Percentiles rank a stretch among this genome's conserved stretches.
Conservation (phyloP, 768 basidiomycete genomes). For the Boletellus emodensis region DNA sequence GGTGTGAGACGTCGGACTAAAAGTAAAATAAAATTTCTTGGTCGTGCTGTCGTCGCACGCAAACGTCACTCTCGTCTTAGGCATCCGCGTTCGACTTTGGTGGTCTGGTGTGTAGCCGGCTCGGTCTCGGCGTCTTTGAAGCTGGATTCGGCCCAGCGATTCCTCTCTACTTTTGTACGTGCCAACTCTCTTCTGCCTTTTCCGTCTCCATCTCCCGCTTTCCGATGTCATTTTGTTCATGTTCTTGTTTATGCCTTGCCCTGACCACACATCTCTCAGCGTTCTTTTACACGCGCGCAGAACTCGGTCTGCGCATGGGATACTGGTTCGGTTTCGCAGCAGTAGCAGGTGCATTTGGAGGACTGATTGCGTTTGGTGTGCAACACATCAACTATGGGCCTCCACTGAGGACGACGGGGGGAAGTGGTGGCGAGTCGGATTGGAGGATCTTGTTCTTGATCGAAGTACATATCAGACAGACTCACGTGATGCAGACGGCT, state of each 20-base stretch:
- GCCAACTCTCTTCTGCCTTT: not conserved
- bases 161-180: slow-evolving; percentile 73
- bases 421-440: slow-evolving; percentile 29
- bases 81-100: slow-evolving; percentile 57
- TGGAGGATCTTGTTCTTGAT: slow-evolving; percentile 58
- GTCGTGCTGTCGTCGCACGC: no score
- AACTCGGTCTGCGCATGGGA: slow-evolving; percentile 73
- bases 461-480: slow-evolving; percentile 42
- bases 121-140: slow-evolving; percentile 74
- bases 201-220: not conserved
- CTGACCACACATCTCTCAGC: slow-evolving; percentile 37
- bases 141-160: slow-evolving; percentile 75
- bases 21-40: not conserved
- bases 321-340: slow-evolving; percentile 86
- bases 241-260: no score
- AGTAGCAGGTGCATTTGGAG: slow-evolving; percentile 80
- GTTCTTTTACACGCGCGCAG: slow-evolving; percentile 70
- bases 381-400: slow-evolving; percentile 55
- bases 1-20: not conserved
- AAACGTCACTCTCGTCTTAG: slow-evolving; percentile 31
- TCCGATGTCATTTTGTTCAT: not conserved
- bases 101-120: slow-evolving; percentile 52
- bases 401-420: slow-evolving; percentile 18
- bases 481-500: not conserved
- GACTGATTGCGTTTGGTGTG: slow-evolving; percentile 78